Evolutionary conservation across 2,329 filamentous ascomycete genomes (phyloP), one percentile per base, ranked within the genome.

Genomic region (Fusarium nanum): DNA sequence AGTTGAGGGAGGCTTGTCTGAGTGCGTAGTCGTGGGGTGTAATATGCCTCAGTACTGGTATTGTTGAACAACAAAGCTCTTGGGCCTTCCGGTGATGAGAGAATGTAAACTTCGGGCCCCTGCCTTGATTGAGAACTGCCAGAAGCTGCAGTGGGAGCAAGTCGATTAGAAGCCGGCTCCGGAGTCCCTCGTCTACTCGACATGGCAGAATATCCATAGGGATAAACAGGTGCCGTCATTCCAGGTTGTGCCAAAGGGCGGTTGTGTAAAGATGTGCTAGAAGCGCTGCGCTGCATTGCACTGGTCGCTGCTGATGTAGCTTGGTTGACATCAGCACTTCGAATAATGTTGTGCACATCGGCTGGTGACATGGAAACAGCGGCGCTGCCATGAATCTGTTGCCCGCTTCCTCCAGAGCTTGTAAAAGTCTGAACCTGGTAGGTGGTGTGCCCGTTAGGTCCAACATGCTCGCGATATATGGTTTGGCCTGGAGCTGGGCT

Each of bases 81-180:
- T 2, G 88, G 89, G 1, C 89, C 89, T 44, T 83, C 82, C 1
- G 88, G 88, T 0, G 89, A 90, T 18, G 84, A 87, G 9, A 91
- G 75, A 25, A 91, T 85, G 69, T 90, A 91, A 3, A 90, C 86
- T 62, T 88, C 85, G 0, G 84, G 81, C 3, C 75, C 77, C 25
- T 79, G 79, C 32, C 75, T 58, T 50, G 75, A 11, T 30, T 70
- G 69, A n/a, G 52, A 49, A 45, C 14, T 70, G 42, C 56, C 68
- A 37, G 50, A 55, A 2, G 22, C 50, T 53, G 30, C 44, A 27
- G 50, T 53, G 72, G 75, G 27, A 75, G 71, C 70, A 22, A 80
- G 77, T 70, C 83, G 79, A 18, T 60, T 57, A 6, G 72, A 71
- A 1, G 47, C 49, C 13, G 75, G 76, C 64, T 87, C 84, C 4